Percentiles rank a stretch among this genome's conserved stretches.
phyloP scores from a whole-genome alignment of 768 basidiomycete genomes.

The Nidularia pulvinata region DNA sequence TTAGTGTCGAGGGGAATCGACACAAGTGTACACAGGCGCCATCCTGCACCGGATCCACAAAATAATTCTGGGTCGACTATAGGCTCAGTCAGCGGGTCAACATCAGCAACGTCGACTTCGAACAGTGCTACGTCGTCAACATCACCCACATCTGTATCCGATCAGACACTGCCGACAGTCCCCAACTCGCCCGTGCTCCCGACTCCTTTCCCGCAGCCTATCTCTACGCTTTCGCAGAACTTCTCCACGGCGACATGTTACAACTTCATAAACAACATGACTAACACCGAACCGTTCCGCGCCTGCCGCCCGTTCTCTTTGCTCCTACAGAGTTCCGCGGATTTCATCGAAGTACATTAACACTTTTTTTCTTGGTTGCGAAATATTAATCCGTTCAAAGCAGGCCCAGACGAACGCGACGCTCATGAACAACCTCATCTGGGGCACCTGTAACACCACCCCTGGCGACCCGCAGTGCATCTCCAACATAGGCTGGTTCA shows the following conservation, averaged over 20 bases:
- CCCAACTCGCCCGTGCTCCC: slow-evolving; percentile 51
- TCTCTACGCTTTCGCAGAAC: slow-evolving; percentile 65
- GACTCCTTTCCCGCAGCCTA: slow-evolving; percentile 78
- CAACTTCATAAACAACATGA: slow-evolving; percentile 79
- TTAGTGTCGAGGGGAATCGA: slow-evolving; percentile 21
- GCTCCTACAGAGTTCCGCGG: slow-evolving; percentile 51
- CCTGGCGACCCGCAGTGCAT: slow-evolving; percentile 47
- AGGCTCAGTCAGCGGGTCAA: no score
- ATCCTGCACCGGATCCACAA: slow-evolving; percentile 23
- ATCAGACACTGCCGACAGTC: slow-evolving; percentile 43
- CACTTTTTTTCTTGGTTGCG: no score
- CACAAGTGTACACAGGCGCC: slow-evolving; percentile 43
- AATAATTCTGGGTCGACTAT: no score
- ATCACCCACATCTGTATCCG: slow-evolving; percentile 11
- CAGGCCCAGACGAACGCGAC: no score
- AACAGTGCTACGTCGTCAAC: slow-evolving; percentile 14
- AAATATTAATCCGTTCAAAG: no score
- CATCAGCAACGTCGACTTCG: slow-evolving; percentile 6
- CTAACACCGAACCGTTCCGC: slow-evolving; percentile 55
- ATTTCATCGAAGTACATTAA: slow-evolving; percentile 52
- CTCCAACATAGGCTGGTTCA: slow-evolving; percentile 70
- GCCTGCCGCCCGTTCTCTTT: slow-evolving; percentile 78
- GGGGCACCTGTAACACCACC: slow-evolving; percentile 80
- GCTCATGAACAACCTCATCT: slow-evolving; percentile 65
- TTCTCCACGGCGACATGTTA: slow-evolving; percentile 67